Evolutionary conservation across 352 stramenopile genomes (phyloP), one percentile per base, ranked within the genome.

Genomic region (Phytophthora gonapodyides): DNA sequence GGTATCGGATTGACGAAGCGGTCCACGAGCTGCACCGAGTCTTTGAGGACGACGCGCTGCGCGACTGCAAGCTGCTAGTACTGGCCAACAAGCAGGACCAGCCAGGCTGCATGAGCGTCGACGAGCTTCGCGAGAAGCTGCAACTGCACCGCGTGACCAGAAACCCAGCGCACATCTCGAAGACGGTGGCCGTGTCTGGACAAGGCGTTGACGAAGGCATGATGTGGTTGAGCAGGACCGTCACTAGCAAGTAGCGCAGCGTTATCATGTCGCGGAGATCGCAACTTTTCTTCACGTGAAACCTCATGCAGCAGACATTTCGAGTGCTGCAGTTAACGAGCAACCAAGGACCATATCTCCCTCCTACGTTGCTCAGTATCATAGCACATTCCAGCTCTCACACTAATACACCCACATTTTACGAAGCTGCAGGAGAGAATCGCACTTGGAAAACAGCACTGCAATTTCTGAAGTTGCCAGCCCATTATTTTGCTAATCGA

Each of bases 51-150:
- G 55, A 84, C 2, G 63, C 69, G 10, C 61, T 89, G 3, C 55
- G 46, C 0, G 46, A 77, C 21, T 69, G 53, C 17, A 75, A 77
- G 50, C 50, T 83, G 24, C 52, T 83, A 11, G 69, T 83, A 31
- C 56, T 73, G 11, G 72, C 75, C 31, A 84, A 84, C 69, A 80
- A 84, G 35, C 75, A 80, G 38, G 72, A 82, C 38, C 64, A 68
- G 11, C 57, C 69, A 1, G 38, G 37, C 7, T 76, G 69, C 55
- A 69, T 78, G 57, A 40, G 45, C 10, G 21, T 63, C 19, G 37
- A 66, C 21, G 64, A 80, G 51, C 43, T 83, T 5, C 38, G 50
- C 7, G 50, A 71, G 12, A 72, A 69, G 41, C 42, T 86, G 6
- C 56, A 69, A 5, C n/a, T 83, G 16, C 47, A 67, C 27, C 49